These are phyloP conservation scores for Asterionellopsis glacialis DNA, from an alignment of 108 stramenopile genomes.

Conservation along the genomic window DNA sequence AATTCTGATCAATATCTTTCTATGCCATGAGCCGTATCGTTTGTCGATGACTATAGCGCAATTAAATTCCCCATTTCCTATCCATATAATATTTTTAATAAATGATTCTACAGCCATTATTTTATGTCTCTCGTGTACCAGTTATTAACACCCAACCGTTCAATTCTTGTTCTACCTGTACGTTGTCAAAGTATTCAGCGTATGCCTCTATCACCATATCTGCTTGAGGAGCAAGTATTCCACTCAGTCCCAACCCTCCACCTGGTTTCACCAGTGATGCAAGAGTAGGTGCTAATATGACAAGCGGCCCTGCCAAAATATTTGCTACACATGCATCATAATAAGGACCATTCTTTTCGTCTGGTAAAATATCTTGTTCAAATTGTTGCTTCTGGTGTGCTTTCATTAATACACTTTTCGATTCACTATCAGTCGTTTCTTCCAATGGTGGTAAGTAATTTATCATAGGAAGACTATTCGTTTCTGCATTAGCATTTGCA, in stretches of 20 bases:
- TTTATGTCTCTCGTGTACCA: conserved; percentile 27
- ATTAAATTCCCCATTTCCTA: too few relatives aligned
- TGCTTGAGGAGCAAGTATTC: conserved; percentile 55
- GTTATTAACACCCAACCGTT: conserved; percentile 68
- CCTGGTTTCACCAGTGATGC: conserved; percentile 53
- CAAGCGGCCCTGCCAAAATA: conserved; percentile 67
- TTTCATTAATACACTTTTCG: conserved; percentile 55
- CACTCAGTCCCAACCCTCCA: conserved; percentile 62
- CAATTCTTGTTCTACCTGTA: conserved; percentile 44
- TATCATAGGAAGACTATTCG: conserved; percentile 56
- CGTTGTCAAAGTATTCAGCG: conserved; percentile 48
- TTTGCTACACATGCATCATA: conserved; percentile 75
- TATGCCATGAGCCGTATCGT: too few relatives aligned
- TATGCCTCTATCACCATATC: conserved; percentile 57
- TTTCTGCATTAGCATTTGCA: conserved; percentile 66
- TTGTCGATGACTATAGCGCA: too few relatives aligned
- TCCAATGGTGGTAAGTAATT: conserved; percentile 57
- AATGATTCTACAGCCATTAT: too few relatives aligned
- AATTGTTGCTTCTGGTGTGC: conserved; percentile 35
- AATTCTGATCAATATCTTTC: too few relatives aligned
- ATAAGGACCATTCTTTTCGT: conserved; percentile 39
- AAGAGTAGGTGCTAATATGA: conserved; percentile 50
- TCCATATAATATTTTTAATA: too few relatives aligned
- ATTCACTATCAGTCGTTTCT: conserved; percentile 55
- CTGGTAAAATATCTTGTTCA: conserved; percentile 34